Conservation (phyloP, 1,284 basidiomycete genomes). For the Melampsora americana region DNA sequence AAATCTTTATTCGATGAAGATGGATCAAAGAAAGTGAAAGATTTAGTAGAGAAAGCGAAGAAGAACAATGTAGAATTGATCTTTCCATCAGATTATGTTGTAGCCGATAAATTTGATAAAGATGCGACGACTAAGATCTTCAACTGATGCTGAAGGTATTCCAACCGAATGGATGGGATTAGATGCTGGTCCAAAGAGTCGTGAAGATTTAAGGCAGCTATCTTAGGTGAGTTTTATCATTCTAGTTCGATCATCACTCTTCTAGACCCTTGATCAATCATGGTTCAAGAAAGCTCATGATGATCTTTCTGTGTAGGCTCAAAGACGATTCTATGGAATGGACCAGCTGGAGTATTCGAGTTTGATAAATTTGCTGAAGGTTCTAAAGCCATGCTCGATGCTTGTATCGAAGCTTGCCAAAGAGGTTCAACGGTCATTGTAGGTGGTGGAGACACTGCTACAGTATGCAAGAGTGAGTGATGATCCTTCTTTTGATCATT, state of each 20-base stretch:
- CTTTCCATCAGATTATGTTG: conserved; percentile 92
- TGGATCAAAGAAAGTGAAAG: conserved; percentile 81
- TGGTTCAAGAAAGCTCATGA: neutral
- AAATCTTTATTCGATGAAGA: conserved; percentile 88
- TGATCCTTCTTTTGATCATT: neutral
- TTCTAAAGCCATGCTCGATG: conserved; percentile 79
- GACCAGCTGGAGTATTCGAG: conserved; percentile 96
- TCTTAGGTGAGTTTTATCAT: conserved; percentile 20
- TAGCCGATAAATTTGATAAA: conserved; percentile 91
- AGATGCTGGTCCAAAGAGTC: conserved; percentile 55
- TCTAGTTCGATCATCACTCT: conserved; percentile 57
- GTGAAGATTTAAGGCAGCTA: conserved; percentile 44
- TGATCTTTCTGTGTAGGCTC: conserved; percentile 53
- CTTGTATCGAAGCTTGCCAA: conserved; percentile 79
- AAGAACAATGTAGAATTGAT: conserved; percentile 89
- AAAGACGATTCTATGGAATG: conserved; percentile 99
- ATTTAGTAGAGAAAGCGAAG: conserved; percentile 87
- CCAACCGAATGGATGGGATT: conserved; percentile 93
- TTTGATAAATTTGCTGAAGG: conserved; percentile 86
- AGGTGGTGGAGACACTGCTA: conserved; percentile 55
- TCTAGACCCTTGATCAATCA: conserved; percentile 58
- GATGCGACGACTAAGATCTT: conserved; percentile 75
- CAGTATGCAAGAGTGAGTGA: conserved; percentile 48
- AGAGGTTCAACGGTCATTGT: conserved; percentile 89
- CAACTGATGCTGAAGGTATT: conserved; percentile 80